These are phyloP conservation scores for Haberlea rhodopensis DNA, from an alignment of 257 asterid species.

Conservation along the genomic window DNA sequence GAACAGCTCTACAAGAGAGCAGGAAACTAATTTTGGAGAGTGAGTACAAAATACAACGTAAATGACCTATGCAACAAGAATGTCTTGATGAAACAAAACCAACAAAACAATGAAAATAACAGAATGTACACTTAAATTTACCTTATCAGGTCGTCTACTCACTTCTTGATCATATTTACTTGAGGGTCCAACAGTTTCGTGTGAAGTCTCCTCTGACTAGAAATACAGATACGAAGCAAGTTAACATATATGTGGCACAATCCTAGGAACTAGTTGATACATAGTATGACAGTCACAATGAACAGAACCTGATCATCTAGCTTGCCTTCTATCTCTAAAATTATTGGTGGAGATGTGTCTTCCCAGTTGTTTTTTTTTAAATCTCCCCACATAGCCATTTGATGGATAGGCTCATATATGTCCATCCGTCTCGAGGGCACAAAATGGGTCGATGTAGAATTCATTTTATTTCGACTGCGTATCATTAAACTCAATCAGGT, in stretches of 20 bases:
- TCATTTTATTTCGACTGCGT: conserved; percentile 44
- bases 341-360: conserved; percentile 43
- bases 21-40: too few relatives aligned
- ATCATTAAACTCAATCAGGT: conserved; percentile 10
- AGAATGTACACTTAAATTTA: conserved; percentile 20
- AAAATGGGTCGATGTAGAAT: conserved; percentile 68
- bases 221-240: conserved; percentile 18
- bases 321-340: conserved; percentile 52
- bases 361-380: conserved; percentile 51
- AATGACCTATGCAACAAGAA: neutral
- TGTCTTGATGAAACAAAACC: neutral
- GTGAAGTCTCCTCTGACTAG: conserved; percentile 75
- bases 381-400: conserved; percentile 73
- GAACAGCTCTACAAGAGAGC: too few relatives aligned
- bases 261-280: neutral
- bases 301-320: conserved; percentile 57
- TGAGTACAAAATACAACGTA: neutral
- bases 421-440: conserved; percentile 81
- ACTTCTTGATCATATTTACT: conserved; percentile 69
- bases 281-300: neutral
- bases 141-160: conserved; percentile 69
- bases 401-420: conserved; percentile 67
- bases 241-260: conserved; percentile 2
- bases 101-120: conserved; percentile 2
- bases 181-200: conserved; percentile 63